Evolutionary conservation across 2,329 filamentous ascomycete genomes (phyloP).

Genomic region (Pseudocercospora macadamiae): DNA sequence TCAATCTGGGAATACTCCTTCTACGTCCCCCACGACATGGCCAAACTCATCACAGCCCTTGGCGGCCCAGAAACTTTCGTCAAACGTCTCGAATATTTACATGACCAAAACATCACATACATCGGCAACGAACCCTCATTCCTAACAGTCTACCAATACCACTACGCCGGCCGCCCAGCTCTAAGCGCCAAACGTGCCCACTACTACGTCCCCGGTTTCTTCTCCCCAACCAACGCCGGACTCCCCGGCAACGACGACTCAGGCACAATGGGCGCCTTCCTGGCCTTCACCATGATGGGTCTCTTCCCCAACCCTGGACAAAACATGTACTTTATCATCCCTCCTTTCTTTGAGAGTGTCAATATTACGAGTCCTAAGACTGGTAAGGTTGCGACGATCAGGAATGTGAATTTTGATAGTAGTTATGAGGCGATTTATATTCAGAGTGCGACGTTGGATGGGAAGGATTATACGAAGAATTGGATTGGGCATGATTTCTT

Average conservation of each 20-base stretch:
- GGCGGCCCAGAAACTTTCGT: conserved; percentile 62
- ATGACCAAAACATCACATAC: conserved; percentile 57
- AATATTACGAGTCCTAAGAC: conserved; percentile 40
- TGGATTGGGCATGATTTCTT: conserved; percentile 50
- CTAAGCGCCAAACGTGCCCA: conserved; percentile 43
- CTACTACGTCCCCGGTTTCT: conserved; percentile 44
- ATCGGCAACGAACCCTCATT: conserved; percentile 66
- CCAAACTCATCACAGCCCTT: conserved; percentile 51
- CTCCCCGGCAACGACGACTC: conserved; percentile 38
- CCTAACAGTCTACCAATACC: conserved; percentile 42
- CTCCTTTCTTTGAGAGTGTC: conserved; percentile 45
- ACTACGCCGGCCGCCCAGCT: conserved; percentile 45
- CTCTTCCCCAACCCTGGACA: conserved; percentile 38
- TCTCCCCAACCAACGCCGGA: conserved; percentile 41
- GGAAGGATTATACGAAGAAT: conserved; percentile 42
- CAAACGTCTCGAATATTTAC: conserved; percentile 63
- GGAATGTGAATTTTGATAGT: conserved; percentile 43
- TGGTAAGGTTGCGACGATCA: conserved; percentile 43
- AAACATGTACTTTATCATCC: conserved; percentile 46
- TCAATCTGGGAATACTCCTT: conserved; percentile 71
- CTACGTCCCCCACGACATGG: conserved; percentile 67
- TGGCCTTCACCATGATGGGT: conserved; percentile 45
- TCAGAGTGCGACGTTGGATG: conserved; percentile 44
- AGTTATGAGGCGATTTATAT: conserved; percentile 39
- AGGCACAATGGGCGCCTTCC: conserved; percentile 46